Conservation (phyloP, 192 early-diverging fungal species). For the Podila verticillata region DNA sequence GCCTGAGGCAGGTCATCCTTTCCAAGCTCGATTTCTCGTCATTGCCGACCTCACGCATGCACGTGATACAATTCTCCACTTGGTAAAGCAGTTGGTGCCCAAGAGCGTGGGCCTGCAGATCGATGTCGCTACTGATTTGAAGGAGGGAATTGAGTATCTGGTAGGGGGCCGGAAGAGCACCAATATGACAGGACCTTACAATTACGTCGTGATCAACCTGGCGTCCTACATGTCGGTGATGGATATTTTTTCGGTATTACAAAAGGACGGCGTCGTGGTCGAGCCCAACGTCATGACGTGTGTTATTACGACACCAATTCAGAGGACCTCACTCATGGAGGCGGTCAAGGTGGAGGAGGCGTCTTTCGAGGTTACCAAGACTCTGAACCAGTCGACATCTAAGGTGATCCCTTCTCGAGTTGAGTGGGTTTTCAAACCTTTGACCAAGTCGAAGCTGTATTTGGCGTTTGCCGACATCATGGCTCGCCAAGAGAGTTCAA, state of each 20-base stretch:
- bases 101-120: conserved; percentile 30
- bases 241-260: conserved; percentile 36
- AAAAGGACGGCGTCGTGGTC: conserved; percentile 27
- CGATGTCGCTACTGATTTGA: conserved; percentile 52
- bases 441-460: conserved; percentile 61
- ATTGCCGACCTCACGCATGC: conserved; percentile 55
- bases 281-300: conserved; percentile 28
- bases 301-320: conserved; percentile 66
- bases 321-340: conserved; percentile 60
- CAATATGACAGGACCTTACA: conserved; percentile 29
- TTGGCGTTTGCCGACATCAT: conserved; percentile 54
- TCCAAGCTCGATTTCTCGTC: conserved; percentile 48
- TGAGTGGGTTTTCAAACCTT: conserved; percentile 67
- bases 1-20: not conserved
- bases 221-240: conserved; percentile 57
- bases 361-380: conserved; percentile 20
- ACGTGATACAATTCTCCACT: conserved; percentile 51
- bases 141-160: conserved; percentile 52
- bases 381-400: not conserved
- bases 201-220: conserved; percentile 59
- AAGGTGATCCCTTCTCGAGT: conserved; percentile 47
- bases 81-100: conserved; percentile 44
- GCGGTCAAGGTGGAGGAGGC: conserved; percentile 44
- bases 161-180: conserved; percentile 21
- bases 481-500: conserved; percentile 18